Evolutionary conservation across 2,329 filamentous ascomycete species (phyloP).

Genomic region (Colletotrichum liaoningense): DNA sequence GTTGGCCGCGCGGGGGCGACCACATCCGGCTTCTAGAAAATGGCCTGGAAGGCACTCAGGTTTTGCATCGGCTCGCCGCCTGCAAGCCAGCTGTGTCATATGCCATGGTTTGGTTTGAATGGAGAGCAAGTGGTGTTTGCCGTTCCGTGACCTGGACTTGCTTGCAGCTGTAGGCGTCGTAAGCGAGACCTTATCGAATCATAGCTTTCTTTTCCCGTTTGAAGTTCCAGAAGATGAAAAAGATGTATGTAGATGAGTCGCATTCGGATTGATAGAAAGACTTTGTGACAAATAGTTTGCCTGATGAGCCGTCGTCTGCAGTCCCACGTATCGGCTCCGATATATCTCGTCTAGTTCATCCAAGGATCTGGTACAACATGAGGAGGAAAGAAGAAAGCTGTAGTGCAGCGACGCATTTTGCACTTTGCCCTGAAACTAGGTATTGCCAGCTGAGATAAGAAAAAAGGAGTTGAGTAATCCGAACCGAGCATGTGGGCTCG

Average conservation of each 20-base stretch:
- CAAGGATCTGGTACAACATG: not conserved
- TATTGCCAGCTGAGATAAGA: not conserved
- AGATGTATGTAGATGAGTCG: not conserved
- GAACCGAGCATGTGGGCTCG: not conserved
- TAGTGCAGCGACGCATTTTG: not conserved
- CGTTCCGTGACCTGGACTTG: not conserved
- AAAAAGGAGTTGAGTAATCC: not conserved
- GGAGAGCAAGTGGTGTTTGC: not conserved
- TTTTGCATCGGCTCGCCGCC: not conserved
- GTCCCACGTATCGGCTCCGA: not conserved
- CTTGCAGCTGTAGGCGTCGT: not conserved
- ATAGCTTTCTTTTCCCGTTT: not conserved
- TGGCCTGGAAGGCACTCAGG: not conserved
- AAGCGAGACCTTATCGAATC: not conserved
- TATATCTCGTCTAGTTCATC: not conserved
- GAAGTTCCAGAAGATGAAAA: not conserved
- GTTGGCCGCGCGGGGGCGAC: not conserved
- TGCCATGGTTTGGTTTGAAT: not conserved
- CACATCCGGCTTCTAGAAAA: constrained; percentile 10
- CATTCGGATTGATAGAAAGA: not conserved
- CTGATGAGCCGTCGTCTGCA: not conserved
- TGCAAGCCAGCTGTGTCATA: constrained; percentile 8
- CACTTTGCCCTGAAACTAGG: not conserved
- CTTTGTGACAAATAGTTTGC: not conserved
- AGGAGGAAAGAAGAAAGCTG: not conserved